Percentiles rank a stretch among this genome's conserved stretches.
These are phyloP conservation scores for Urostyla sp. DNA, from an alignment of 73 alveolate species.

Conservation along the genomic window DNA sequence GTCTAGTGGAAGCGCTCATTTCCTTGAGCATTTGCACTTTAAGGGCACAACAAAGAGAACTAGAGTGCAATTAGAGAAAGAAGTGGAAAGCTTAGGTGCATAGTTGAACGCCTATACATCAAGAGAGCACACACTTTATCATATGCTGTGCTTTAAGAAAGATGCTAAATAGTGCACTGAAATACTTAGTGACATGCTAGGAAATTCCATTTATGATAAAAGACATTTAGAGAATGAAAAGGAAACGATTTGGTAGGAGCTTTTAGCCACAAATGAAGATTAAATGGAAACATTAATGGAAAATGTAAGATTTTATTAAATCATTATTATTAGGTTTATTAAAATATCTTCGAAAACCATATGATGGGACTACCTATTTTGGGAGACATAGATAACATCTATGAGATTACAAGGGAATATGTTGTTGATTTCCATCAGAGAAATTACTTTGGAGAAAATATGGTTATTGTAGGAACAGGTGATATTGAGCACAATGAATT, in stretches of 20 bases:
- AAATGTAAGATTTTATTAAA: too few species aligned
- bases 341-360: slow-evolving; percentile 79
- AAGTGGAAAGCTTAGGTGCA: slow-evolving; percentile 90
- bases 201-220: slow-evolving; percentile 78
- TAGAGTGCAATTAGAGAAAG: slow-evolving; percentile 83
- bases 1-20: slow-evolving; percentile 92
- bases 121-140: slow-evolving; percentile 92
- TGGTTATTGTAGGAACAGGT: slow-evolving; percentile 92
- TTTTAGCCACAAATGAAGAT: slow-evolving; percentile 81
- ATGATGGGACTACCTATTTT: slow-evolving; percentile 92
- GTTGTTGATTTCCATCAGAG: slow-evolving; percentile 77
- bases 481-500: slow-evolving; percentile 78
- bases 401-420: slow-evolving; percentile 78
- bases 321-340: too few species aligned
- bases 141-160: slow-evolving; percentile 75
- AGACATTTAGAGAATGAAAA: slow-evolving; percentile 81
- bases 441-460: slow-evolving; percentile 85
- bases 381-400: slow-evolving; percentile 84
- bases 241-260: slow-evolving; percentile 87
- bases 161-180: slow-evolving; percentile 75
- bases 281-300: slow-evolving; percentile 81
- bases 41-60: slow-evolving; percentile 89
- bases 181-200: slow-evolving; percentile 85
- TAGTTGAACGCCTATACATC: slow-evolving; percentile 93
- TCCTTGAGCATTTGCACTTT: slow-evolving; percentile 93